A percentile compares a stretch with the other conserved stretches of the same genome.
phyloP scores from a whole-genome alignment of 176 grass and related monocot genomes.

The Secale cereale region DNA sequence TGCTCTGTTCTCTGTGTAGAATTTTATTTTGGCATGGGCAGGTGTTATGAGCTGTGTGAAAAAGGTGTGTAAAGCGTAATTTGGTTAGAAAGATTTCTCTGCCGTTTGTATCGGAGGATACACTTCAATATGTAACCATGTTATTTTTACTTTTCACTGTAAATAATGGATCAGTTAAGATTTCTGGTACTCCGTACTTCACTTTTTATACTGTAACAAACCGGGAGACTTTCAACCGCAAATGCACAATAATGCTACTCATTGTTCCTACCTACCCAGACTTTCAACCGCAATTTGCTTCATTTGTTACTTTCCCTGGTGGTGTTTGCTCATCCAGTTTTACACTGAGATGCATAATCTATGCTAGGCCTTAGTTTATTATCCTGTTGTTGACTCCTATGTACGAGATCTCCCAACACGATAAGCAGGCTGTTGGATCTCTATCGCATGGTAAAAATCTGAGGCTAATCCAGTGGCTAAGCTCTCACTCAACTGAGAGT shows the following conservation, averaged over 20 bases:
- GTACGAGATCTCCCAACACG: too few relatives aligned
- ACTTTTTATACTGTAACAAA: conserved; percentile 22
- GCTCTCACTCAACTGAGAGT: too few relatives aligned
- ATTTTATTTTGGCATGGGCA: neutral
- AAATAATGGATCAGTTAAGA: neutral
- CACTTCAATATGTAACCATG: neutral
- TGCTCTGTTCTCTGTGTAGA: neutral
- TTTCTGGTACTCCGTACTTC: neutral
- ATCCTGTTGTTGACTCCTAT: too few relatives aligned
- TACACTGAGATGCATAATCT: neutral
- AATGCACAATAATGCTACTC: neutral
- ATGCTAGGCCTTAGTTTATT: neutral
- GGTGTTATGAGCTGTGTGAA: neutral
- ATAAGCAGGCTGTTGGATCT: too few relatives aligned
- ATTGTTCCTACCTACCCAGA: too few relatives aligned
- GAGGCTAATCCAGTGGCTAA: too few relatives aligned
- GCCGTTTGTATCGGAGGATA: too few relatives aligned
- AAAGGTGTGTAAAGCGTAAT: neutral
- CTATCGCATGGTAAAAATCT: too few relatives aligned
- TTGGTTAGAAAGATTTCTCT: neutral
- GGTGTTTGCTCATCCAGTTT: too few relatives aligned
- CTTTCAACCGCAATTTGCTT: conserved; percentile 17
- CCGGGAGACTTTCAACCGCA: neutral
- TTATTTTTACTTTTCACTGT: neutral
- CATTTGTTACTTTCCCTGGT: neutral